Evolutionary conservation across 2,329 filamentous ascomycete species (phyloP), one percentile per base, ranked within the genome.

Genomic region (Colletotrichum musicola): DNA sequence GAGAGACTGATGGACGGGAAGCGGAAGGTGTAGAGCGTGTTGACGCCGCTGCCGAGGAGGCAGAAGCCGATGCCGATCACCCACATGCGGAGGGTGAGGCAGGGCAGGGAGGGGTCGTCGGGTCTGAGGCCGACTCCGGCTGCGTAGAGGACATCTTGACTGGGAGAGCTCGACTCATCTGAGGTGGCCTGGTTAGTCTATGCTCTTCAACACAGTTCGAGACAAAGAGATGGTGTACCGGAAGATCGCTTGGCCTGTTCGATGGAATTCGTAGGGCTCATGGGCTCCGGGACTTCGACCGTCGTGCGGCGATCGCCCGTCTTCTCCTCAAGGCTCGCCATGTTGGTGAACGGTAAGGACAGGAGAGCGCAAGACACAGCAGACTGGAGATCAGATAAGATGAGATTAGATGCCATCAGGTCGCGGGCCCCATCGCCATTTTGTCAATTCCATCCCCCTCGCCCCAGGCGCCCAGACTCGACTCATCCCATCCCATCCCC

Each of bases 21-120:
- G 0, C 76, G 71, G n/a, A 83, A 77, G 0, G 78, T 81, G 61
- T 82, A 81, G 20, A 83, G 74, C 22, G 81, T 81, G 64, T 83
- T 83, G n/a, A 76, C 74, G 5, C 70, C 79, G 4, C 77, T 80
- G 7, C 79, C 77, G 2, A 81, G 14, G 2, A 80, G 77, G 13
- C 79, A 80, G 47, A 80, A 80, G 14, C 73, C 73, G 13, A 81
- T 75, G 22, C 79, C 79, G 30, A 81, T 80, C 4, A 73, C 70
- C 80, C 80, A 81, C 76, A 80, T 80, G 16, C 80, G 75, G 5
- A 81, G 66, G 1, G 81, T 83, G n/a, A 79, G 72, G 35, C 76
- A 79, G 38, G 77, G 76, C 14, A 77, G 55, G 1, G 59, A 71
- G 2, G 74, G 70, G 47, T 78, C 76, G 62, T 78, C 76, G 0